phyloP scores from a whole-genome alignment of 306 rosid species.

The Ceratonia siliqua region DNA sequence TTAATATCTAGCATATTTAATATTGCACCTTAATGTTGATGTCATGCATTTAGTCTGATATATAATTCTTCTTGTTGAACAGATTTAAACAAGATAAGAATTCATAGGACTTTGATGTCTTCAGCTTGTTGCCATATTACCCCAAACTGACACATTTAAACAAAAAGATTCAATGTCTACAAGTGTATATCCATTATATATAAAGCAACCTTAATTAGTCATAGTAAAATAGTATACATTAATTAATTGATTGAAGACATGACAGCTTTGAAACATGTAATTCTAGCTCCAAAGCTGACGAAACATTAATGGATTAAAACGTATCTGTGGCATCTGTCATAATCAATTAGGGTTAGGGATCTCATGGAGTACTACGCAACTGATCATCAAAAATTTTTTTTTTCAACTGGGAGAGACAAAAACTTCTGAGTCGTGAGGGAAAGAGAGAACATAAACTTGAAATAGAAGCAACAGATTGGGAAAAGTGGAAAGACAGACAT shows the following conservation, averaged over 20 bases:
- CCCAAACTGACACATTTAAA: not conserved
- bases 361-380: not conserved
- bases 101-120: not conserved
- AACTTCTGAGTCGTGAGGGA: not conserved
- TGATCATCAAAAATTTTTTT: not conserved
- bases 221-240: not conserved
- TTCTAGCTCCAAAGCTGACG: conserved; percentile 12
- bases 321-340: not conserved
- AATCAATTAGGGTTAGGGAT: conserved; percentile 28
- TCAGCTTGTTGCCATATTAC: not conserved
- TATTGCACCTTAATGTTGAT: conserved; percentile 39
- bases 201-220: conserved; percentile 13
- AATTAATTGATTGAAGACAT: conserved; percentile 28
- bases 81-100: conserved; percentile 33
- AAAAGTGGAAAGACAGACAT: not conserved
- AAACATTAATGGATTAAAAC: conserved; percentile 1
- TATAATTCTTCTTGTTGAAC: conserved; percentile 21
- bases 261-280: conserved; percentile 14
- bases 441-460: not conserved
- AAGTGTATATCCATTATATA: not conserved
- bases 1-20: conserved; percentile 28
- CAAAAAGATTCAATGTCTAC: conserved; percentile 10
- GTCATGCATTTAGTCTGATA: conserved; percentile 39
- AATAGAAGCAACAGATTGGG: not conserved
- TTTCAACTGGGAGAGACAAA: not conserved